phyloP scores from a whole-genome alignment of 192 early-diverging fungal species.

The Rhizoclosmatium sp. region DNA sequence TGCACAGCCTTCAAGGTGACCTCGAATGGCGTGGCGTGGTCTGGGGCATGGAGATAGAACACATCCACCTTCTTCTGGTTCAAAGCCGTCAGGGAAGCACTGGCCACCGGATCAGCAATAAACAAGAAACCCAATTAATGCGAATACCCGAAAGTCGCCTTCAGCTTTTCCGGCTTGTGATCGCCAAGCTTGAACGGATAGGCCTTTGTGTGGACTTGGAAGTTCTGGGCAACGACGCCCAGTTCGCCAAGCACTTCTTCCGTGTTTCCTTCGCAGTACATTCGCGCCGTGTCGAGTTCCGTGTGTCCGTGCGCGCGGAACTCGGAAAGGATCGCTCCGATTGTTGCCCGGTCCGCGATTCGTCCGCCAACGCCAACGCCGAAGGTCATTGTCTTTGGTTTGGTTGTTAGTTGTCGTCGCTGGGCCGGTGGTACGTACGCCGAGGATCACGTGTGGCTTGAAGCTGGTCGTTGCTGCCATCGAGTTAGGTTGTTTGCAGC shows the following conservation, averaged over 20 bases:
- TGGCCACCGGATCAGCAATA: not conserved
- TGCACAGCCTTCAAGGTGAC: conserved; percentile 62
- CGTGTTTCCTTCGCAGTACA: conserved; percentile 66
- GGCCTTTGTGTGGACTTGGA: conserved; percentile 65
- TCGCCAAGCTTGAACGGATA: conserved; percentile 54
- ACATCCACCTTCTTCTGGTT: conserved; percentile 60
- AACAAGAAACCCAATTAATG: not conserved
- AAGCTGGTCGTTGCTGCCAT: too few relatives aligned
- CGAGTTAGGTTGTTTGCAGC: too few relatives aligned
- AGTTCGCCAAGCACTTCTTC: conserved; percentile 51
- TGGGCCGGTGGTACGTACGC: not conserved
- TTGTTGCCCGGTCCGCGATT: conserved; percentile 46
- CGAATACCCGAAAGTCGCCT: conserved; percentile 13
- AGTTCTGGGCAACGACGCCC: conserved; percentile 10
- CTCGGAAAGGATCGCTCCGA: conserved; percentile 50
- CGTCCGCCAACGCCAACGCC: conserved; percentile 53
- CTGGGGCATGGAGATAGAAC: conserved; percentile 71
- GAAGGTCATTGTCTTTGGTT: conserved; percentile 32
- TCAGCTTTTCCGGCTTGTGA: conserved; percentile 50
- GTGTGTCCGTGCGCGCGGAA: conserved; percentile 46
- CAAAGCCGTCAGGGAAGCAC: conserved; percentile 57
- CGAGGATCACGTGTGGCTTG: conserved; percentile 35
- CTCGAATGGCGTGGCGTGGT: conserved; percentile 61
- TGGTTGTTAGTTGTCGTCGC: not conserved
- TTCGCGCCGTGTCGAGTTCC: conserved; percentile 59